phyloP scores from a whole-genome alignment of 148 eudicot genomes.

The Nepenthes mirabilis region DNA sequence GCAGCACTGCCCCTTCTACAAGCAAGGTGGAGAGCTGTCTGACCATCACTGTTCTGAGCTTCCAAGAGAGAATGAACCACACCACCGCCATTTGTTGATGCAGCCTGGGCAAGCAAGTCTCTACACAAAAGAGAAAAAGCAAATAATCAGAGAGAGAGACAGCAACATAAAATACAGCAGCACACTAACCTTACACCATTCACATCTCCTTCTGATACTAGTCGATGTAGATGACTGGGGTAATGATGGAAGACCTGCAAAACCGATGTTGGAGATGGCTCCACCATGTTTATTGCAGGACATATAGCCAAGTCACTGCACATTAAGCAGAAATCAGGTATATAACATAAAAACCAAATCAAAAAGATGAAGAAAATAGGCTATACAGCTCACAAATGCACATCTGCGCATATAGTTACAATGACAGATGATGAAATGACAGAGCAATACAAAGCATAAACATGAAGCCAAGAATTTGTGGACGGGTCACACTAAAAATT shows the following conservation, averaged over 20 bases:
- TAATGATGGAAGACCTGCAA: conserved; percentile 45
- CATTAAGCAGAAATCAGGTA: conserved; percentile 4
- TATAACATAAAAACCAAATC: neutral
- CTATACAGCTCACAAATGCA: neutral
- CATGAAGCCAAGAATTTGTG: neutral
- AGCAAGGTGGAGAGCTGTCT: conserved; percentile 93
- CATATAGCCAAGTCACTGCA: conserved; percentile 42
- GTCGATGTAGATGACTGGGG: conserved; percentile 54
- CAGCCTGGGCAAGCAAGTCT: conserved; percentile 58
- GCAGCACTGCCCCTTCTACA: conserved; percentile 86
- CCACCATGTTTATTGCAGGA: conserved; percentile 34
- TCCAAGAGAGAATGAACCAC: conserved; percentile 50
- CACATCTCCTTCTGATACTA: conserved; percentile 75
- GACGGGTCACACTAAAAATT: conserved; percentile 1
- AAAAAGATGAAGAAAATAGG: neutral
- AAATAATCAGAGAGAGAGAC: conserved; percentile 8
- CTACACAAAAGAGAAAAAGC: conserved; percentile 24
- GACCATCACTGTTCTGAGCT: conserved; percentile 87
- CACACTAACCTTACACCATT: conserved; percentile 65
- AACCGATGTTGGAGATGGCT: conserved; percentile 37
- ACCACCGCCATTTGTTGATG: conserved; percentile 34
- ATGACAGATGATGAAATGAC: neutral
- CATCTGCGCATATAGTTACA: too few relatives aligned
- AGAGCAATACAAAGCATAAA: neutral
- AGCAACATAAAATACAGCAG: neutral